Percentiles rank a stretch among this genome's conserved stretches.
Evolutionary conservation across 2,329 filamentous ascomycete genomes (phyloP).

Genomic region (Trichoderma sp.): DNA sequence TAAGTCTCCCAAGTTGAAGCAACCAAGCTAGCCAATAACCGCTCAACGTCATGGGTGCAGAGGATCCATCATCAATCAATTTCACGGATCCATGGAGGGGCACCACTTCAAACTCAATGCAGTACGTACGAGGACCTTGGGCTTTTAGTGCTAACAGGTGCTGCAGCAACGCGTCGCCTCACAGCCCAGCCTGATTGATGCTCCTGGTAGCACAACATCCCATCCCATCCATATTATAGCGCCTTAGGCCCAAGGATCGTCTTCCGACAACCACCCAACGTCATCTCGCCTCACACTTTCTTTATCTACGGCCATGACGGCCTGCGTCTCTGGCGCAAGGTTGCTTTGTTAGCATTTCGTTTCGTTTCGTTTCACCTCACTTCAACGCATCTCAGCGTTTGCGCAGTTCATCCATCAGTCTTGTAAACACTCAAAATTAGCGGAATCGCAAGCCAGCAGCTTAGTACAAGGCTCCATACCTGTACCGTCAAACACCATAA

Average conservation of each 20-base stretch:
- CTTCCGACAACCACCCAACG: not conserved
- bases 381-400: not conserved
- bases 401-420: not conserved
- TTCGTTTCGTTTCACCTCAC: not conserved
- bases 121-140: not conserved
- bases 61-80: not conserved
- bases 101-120: not conserved
- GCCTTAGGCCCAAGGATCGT: not conserved
- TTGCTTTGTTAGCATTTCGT: not conserved
- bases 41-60: not conserved
- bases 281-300: not conserved
- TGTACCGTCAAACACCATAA: not conserved
- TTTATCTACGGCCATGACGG: slow-evolving; percentile 11
- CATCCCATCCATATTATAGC: not conserved
- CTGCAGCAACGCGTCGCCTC: slow-evolving; percentile 13
- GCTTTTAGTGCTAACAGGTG: not conserved
- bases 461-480: too few species aligned
- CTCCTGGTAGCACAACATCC: not conserved
- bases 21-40: not conserved
- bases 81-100: slow-evolving; percentile 7
- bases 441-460: not conserved
- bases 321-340: slow-evolving; percentile 14
- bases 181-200: not conserved
- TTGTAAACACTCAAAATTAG: not conserved
- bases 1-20: not conserved